Conservation (phyloP, 2,329 filamentous ascomycete genomes). For the Endothia cerciana region DNA sequence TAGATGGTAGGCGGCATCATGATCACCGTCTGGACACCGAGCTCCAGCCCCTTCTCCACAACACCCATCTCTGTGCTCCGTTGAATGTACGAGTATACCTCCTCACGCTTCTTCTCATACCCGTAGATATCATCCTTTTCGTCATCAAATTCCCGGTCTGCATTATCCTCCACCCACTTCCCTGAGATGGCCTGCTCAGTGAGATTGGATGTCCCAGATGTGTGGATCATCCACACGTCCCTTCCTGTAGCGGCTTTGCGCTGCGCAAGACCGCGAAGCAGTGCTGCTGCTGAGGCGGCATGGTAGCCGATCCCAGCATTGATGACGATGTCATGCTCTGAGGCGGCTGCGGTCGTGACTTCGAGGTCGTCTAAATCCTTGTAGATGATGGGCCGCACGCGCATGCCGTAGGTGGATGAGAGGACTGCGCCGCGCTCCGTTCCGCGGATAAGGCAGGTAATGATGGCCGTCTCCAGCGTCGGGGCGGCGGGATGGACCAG, state of each 20-base stretch:
- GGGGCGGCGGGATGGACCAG: constrained; percentile 31
- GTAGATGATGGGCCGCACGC: constrained; percentile 34
- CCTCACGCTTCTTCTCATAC: constrained; percentile 44
- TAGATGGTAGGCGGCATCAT: constrained; percentile 54
- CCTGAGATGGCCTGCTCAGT: constrained; percentile 37
- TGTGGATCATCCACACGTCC: constrained; percentile 33
- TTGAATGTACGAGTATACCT: constrained; percentile 44
- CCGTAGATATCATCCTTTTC: constrained; percentile 47
- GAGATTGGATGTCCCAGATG: constrained; percentile 49
- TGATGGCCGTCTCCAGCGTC: constrained; percentile 30
- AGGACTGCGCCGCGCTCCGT: constrained; percentile 8
- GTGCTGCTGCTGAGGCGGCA: constrained; percentile 41
- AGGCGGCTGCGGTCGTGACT: constrained; percentile 31
- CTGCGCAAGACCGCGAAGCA: constrained; percentile 47
- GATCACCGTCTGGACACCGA: constrained; percentile 48
- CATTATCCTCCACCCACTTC: constrained; percentile 44
- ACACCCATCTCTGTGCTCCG: constrained; percentile 50
- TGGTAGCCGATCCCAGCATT: constrained; percentile 48
- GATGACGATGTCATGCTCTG: constrained; percentile 44
- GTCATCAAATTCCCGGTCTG: constrained; percentile 45
- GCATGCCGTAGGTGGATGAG: constrained; percentile 22
- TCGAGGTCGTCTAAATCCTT: constrained; percentile 34
- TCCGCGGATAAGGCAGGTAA: constrained; percentile 35
- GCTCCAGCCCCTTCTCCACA: constrained; percentile 43
- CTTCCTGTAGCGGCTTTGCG: constrained; percentile 32